Percentiles rank a stretch among this genome's conserved stretches.
These are phyloP conservation scores for Globisporangium camurandrum DNA, from an alignment of 352 stramenopile genomes.

Conservation along the genomic window DNA sequence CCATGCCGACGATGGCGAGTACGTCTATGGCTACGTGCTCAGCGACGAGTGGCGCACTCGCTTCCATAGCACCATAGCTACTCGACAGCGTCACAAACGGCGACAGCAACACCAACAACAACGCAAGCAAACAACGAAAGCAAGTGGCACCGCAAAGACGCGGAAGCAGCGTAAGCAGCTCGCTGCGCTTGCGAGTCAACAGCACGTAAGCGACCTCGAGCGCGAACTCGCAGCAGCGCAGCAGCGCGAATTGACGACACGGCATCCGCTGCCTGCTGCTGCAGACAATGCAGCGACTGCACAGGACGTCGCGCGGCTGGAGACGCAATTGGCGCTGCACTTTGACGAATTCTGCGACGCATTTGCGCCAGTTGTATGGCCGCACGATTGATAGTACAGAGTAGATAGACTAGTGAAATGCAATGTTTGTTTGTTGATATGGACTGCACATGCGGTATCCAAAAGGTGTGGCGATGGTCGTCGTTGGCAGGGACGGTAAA, in stretches of 20 bases:
- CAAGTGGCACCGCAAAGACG: not conserved
- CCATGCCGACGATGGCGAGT: constrained; percentile 32
- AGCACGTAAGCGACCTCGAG: constrained; percentile 29
- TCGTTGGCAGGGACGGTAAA: too few species aligned
- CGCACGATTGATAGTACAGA: constrained; percentile 11
- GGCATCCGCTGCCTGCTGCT: constrained; percentile 16
- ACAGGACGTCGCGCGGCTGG: constrained; percentile 18
- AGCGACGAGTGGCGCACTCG: constrained; percentile 62
- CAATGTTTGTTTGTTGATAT: too few species aligned
- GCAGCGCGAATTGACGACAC: constrained; percentile 21
- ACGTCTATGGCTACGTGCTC: constrained; percentile 66
- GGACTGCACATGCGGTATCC: too few species aligned
- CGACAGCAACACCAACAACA: constrained; percentile 2
- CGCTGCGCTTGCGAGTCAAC: constrained; percentile 1
- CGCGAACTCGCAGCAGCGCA: constrained; percentile 32
- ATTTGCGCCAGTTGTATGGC: constrained; percentile 54
- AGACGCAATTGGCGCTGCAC: constrained; percentile 37
- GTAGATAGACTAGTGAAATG: too few species aligned
- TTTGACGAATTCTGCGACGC: constrained; percentile 68
- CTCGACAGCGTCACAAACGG: constrained; percentile 10
- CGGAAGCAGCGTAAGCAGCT: constrained; percentile 2
- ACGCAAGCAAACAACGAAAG: not conserved
- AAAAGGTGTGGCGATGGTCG: too few species aligned
- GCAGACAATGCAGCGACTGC: not conserved
- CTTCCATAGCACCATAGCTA: constrained; percentile 19